Evolutionary conservation across 2,329 filamentous ascomycete genomes (phyloP).

Genomic region (Sarocladium brachiariae): DNA sequence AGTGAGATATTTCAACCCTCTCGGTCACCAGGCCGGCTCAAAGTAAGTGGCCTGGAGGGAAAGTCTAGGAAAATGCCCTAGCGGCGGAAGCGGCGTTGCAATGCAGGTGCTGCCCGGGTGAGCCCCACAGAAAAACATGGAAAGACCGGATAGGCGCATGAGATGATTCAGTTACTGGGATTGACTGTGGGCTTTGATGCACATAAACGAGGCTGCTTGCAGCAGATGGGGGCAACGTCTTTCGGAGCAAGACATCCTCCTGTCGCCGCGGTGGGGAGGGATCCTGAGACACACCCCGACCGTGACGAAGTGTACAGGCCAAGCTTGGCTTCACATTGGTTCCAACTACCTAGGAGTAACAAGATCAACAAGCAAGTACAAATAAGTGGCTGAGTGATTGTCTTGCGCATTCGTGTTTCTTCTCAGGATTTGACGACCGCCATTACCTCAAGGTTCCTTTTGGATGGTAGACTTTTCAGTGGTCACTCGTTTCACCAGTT

Average conservation of each 20-base stretch:
- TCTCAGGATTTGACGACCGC: too few relatives aligned
- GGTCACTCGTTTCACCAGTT: too few relatives aligned
- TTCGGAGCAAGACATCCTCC: conserved; percentile 1
- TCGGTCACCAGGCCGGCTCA: not conserved
- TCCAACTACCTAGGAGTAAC: too few relatives aligned
- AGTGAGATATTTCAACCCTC: conserved; percentile 8
- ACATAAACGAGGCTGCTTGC: not conserved
- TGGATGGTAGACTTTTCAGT: too few relatives aligned
- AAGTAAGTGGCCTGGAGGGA: not conserved
- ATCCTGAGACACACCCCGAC: not conserved
- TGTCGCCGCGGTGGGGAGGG: not conserved
- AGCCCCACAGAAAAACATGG: conserved; percentile 3
- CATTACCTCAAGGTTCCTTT: too few relatives aligned
- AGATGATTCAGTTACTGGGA: conserved; percentile 4
- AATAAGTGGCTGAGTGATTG: not conserved
- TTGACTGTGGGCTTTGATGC: not conserved
- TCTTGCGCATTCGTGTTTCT: too few relatives aligned
- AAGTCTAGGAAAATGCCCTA: conserved; percentile 1
- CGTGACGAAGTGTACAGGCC: not conserved
- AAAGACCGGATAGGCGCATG: conserved; percentile 9
- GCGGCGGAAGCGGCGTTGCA: conserved; percentile 9
- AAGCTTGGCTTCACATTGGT: too few relatives aligned
- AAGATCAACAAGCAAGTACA: too few relatives aligned
- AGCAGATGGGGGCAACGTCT: not conserved
- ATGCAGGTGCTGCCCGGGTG: conserved; percentile 6